A percentile compares a stretch with the other conserved stretches of the same genome.
Conservation (phyloP, 495 filamentous ascomycete species). For the Astrothelium subdiscretum region DNA sequence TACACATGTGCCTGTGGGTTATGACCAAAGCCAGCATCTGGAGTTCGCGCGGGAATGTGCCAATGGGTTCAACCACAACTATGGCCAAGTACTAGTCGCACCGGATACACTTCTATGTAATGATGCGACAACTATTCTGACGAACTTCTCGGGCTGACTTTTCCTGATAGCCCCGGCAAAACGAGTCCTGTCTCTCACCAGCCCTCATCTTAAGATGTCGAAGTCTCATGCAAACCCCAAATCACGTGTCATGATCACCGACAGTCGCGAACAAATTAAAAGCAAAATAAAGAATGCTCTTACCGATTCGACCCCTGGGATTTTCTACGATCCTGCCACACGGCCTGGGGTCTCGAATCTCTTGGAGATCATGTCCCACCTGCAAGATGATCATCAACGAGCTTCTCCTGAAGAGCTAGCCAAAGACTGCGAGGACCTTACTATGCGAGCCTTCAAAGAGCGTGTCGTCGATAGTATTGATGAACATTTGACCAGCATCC, state of each 20-base stretch:
- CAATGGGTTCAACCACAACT: constrained; percentile 69
- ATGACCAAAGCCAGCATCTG: constrained; percentile 86
- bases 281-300: constrained; percentile 58
- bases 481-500: constrained; percentile 42
- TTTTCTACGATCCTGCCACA: constrained; percentile 57
- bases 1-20: constrained; percentile 91
- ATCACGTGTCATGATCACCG: constrained; percentile 75
- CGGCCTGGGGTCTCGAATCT: constrained; percentile 84
- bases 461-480: constrained; percentile 44
- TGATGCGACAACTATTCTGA: constrained; percentile 11
- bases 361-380: constrained; percentile 59
- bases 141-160: neutral
- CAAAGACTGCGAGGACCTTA: constrained; percentile 35
- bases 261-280: constrained; percentile 45
- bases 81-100: constrained; percentile 46
- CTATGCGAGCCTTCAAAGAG: constrained; percentile 54
- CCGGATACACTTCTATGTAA: constrained; percentile 71
- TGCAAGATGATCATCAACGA: constrained; percentile 32
- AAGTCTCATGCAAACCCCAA: constrained; percentile 63
- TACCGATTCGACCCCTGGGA: constrained; percentile 55
- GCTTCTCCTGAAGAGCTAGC: constrained; percentile 45
- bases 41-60: constrained; percentile 82
- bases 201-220: constrained; percentile 78
- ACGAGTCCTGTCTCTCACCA: constrained; percentile 76
- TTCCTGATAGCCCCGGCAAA: constrained; percentile 50